Evolutionary conservation across 2,329 filamentous ascomycete genomes (phyloP).

Genomic region (Verticillium isaacii): DNA sequence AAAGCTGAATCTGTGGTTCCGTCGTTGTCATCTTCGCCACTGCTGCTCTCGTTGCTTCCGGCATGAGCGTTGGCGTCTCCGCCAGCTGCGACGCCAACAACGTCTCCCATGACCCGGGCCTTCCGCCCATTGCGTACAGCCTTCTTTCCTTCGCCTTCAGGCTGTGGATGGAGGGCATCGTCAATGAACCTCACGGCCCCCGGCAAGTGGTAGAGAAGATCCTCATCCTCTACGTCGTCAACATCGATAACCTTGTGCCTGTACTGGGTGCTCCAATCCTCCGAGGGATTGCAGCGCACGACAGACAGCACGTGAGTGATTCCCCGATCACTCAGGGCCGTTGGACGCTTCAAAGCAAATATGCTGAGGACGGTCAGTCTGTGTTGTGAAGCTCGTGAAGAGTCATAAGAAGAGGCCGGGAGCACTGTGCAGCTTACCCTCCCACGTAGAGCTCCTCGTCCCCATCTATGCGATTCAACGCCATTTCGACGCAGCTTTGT

Average conservation of each 20-base stretch:
- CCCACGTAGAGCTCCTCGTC: conserved; percentile 34
- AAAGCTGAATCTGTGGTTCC: not conserved
- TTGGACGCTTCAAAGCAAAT: conserved; percentile 69
- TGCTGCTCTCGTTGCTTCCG: not conserved
- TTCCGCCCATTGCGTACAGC: not conserved
- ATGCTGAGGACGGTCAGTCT: conserved; percentile 48
- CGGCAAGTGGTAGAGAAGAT: conserved; percentile 77
- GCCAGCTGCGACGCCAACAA: not conserved
- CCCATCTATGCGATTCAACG: conserved; percentile 35
- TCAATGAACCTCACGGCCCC: conserved; percentile 79
- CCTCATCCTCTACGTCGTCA: conserved; percentile 86
- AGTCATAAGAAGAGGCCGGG: not conserved
- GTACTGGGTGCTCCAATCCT: conserved; percentile 52
- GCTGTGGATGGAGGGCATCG: conserved; percentile 49
- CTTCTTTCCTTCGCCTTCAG: not conserved
- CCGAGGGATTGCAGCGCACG: conserved; percentile 46
- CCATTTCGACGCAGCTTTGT: conserved; percentile 31
- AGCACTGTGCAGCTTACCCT: conserved; percentile 23
- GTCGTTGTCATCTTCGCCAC: not conserved
- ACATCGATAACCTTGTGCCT: conserved; percentile 76
- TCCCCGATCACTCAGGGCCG: conserved; percentile 63
- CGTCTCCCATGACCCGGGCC: not conserved
- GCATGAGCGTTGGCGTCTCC: not conserved
- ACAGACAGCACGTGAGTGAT: conserved; percentile 93
- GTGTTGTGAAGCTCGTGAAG: not conserved